Percentiles rank a stretch among this genome's conserved stretches.
Evolutionary conservation across 2,329 filamentous ascomycete genomes (phyloP).

Genomic region (Diplodia intermedia): DNA sequence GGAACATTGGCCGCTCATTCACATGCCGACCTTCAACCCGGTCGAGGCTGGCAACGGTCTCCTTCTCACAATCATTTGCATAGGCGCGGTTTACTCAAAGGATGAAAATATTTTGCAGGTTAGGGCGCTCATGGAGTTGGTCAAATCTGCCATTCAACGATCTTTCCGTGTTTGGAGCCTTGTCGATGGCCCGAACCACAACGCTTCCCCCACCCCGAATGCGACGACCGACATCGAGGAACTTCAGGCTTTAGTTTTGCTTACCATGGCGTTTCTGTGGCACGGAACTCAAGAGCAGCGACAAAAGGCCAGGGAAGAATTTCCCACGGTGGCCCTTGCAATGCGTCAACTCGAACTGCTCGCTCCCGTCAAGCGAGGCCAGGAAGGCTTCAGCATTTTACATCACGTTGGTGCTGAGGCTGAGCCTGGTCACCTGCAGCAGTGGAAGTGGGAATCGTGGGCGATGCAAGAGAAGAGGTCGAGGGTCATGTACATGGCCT

Average conservation of each 20-base stretch:
- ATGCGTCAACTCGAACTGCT: conserved; percentile 65
- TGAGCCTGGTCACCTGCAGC: conserved; percentile 39
- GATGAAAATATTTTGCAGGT: conserved; percentile 65
- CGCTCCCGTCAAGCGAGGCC: conserved; percentile 57
- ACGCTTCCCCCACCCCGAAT: conserved; percentile 48
- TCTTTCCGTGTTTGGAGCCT: conserved; percentile 61
- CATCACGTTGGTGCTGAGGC: conserved; percentile 61
- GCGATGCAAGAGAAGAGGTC: conserved; percentile 74
- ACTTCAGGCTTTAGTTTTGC: conserved; percentile 69
- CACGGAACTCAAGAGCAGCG: conserved; percentile 72
- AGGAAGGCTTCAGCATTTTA: conserved; percentile 63
- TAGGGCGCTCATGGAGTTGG: conserved; percentile 71
- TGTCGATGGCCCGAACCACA: conserved; percentile 40
- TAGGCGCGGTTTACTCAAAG: conserved; percentile 77
- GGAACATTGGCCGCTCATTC: conserved; percentile 74
- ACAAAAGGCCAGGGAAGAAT: conserved; percentile 66
- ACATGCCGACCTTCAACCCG: conserved; percentile 74
- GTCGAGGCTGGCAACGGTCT: conserved; percentile 70
- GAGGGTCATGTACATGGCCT: conserved; percentile 69
- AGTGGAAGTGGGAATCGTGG: conserved; percentile 72
- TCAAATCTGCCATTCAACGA: conserved; percentile 65
- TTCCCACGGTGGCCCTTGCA: conserved; percentile 63
- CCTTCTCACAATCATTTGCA: conserved; percentile 72
- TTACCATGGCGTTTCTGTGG: conserved; percentile 70
- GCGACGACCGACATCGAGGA: conserved; percentile 63